Base-by-base conservation (phyloP, 345 rosid genomes). In the Pelargonium nanum region DNA sequence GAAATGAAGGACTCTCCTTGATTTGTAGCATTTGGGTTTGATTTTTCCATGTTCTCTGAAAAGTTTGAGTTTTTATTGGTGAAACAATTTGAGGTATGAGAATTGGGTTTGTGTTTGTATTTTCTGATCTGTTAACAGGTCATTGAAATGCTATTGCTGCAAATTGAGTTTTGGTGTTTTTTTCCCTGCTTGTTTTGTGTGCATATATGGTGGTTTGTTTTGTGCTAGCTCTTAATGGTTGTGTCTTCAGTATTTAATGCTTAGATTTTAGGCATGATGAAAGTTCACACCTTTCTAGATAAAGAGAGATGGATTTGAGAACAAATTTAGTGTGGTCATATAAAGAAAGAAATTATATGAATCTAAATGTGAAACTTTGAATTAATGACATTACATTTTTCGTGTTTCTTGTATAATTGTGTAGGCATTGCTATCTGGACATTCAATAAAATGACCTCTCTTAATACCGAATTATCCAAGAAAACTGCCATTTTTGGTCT, bases 401-500 rank as follows among this genome's bases (percentile, higher is more conserved):
- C 59, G 26, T 61, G 16, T 65, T 9, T 58, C 28, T 66, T 52
- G 16, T 61, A 73, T 22, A 64, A 61, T 69, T 52, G 25, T 72
- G 68, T 67, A 82, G 85, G 79, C 50, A 67, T 56, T 55, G 58
- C 48, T 40, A 40, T 12, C 70, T 65, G 57, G 57, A 54, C 55
- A 52, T 63, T 22, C 32, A 40, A 55, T 68, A 67, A 68, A 51
- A 91, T 92, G 98, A 88, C 83, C 24, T 56, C 45, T 69, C 78
- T 92, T 28, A 81, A 85, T 24, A 66, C 83, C 22, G 85, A 84
- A 63, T 68, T 92, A 64, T 92, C 96, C 53, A 76, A 74, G 75
- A 79, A 84, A 65, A 84, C 87, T 8, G 79, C 70, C 67, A 63
- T 93, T 60, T 76, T 89, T 60, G 81, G 84, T 61, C 87, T 93